These are phyloP conservation scores for Rhizopogon vinicolor DNA, from an alignment of 768 basidiomycete species.

Conservation along the genomic window DNA sequence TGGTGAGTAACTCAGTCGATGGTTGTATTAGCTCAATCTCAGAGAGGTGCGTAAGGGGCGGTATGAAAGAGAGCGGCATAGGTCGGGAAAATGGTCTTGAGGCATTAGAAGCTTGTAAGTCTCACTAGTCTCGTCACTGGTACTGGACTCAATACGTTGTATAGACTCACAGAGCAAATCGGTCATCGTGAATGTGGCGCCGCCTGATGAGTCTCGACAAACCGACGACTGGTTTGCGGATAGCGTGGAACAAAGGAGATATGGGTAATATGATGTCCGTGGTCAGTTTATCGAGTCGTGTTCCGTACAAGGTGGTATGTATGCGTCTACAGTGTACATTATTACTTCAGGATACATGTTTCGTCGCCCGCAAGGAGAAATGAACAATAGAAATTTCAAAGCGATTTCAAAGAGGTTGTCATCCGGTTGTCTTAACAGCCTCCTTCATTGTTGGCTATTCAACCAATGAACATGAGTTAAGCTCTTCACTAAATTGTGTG, in stretches of 20 bases:
- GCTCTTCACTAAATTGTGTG: background rate
- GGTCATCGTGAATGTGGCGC: conserved; percentile 68
- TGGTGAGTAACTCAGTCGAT: conserved; percentile 43
- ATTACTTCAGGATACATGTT: conserved; percentile 2
- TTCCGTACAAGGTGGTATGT: conserved; percentile 3
- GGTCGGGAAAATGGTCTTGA: conserved; percentile 85
- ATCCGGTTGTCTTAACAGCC: conserved; percentile 51
- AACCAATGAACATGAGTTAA: background rate
- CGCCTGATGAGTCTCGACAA: conserved; percentile 48
- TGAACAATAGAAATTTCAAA: background rate
- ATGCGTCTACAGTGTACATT: conserved; percentile 12
- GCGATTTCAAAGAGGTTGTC: background rate
- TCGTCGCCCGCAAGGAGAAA: background rate
- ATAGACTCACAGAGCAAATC: conserved; percentile 86
- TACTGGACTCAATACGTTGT: background rate
- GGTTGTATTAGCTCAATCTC: background rate
- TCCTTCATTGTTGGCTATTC: conserved; percentile 43
- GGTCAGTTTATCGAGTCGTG: background rate
- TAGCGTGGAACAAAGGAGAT: conserved; percentile 45
- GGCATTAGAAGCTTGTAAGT: conserved; percentile 72
- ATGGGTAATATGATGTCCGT: conserved; percentile 43
- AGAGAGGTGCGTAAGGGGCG: conserved; percentile 51
- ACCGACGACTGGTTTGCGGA: conserved; percentile 81
- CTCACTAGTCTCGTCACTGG: background rate
- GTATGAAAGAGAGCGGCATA: conserved; percentile 87